Base-by-base conservation (phyloP, 2,329 filamentous ascomycete genomes). In the Corynespora cassiicola region DNA sequence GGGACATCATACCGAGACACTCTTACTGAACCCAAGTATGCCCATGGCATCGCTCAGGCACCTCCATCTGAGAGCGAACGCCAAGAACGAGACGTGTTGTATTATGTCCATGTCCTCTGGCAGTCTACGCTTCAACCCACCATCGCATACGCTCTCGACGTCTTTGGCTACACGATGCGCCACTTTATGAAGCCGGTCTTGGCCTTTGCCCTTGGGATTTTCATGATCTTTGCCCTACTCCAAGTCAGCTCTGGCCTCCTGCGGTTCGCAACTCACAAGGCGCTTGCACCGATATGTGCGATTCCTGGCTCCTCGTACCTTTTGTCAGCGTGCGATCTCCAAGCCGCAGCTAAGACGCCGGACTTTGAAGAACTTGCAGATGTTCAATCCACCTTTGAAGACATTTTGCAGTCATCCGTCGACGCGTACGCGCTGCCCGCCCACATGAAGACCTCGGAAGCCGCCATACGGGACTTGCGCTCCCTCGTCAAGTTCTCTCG, bases 371-470 rank as follows among this genome's bases (percentile, higher is more conserved):
- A 85, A 31, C 76, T 95, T 15, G 86, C 94, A 75, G 76, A 76
- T 12, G 80, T 87, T 2, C 88, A 95, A 65, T 75, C 80, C n/a
- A 78, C 84, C 18, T 90, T 95, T 39, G 87, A 90, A 65, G 80
- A 86, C 40, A 82, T 94, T 1, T 70, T 94, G 4, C 81, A 88
- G 50, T 80, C 82, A 42, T 82, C 81, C 11, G 79, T 82, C 1
- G 77, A 83, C 15, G 81, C 84, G 1, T 80, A 84, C 2, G 82
- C 81, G 1, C 70, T 94, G 3, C 88, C 88, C 0, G 75, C 87
- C 52, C 86, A 89, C 52, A 90, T 94, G 83, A 91, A 90, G 70
- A 79, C 82, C 7, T 84, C 85, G 3, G 87, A 92, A 65, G 75
- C 82, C 2, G 84, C 85, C 1, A 84, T 94, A 22, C 80, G 88